Base-by-base conservation (phyloP, 148 eudicot genomes). In the Dysphania ambrosioides region DNA sequence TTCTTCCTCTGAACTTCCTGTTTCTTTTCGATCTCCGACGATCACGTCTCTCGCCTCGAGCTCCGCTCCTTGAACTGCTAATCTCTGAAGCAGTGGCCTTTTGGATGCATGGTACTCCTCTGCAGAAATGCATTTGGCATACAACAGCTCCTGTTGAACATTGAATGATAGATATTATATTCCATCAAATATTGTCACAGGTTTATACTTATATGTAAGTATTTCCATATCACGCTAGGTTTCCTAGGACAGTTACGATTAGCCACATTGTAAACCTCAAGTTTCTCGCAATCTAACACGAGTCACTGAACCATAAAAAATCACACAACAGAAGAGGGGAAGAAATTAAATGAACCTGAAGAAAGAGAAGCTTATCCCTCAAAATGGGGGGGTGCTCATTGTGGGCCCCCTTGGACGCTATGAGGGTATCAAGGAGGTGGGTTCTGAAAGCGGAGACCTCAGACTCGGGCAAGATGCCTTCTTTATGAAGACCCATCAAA, bases 41-140 rank as follows among this genome's bases (percentile, higher is more conserved):
- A 80, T 82, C 49, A 94, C 88, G 29, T 88, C 89, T 61, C 75
- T 88, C 6, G 90, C 83, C 66, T 83, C 88, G 23, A 90, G 86
- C 78, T 86, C 86, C 0, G 87, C 97, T 77, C 98, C 98, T 83
- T 91, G 98, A 68, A 85, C 86, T 35, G 97, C 93, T 47, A 92
- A 82, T 73, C 96, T 84, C 79, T 94, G 91, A 57, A 94, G 81
- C 69, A 94, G 68, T n/a, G 98, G 96, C 80, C 89, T 83, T 73
- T 94, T 90, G 0, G 98, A 87, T 36, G 90, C 82, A 68, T 92
- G 98, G 74, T 94, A 94, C 82, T 94, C 98, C 12, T 94, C 98
- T 66, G 82, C 88, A 26, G 97, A 73, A 82, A 94, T 94, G 75
- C 97, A 91, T 68, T 90, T 87, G 51, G 97, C 93, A 82, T 90